Base-by-base conservation (phyloP, 78 protist species). In the Capsaspora owczarzaki region DNA sequence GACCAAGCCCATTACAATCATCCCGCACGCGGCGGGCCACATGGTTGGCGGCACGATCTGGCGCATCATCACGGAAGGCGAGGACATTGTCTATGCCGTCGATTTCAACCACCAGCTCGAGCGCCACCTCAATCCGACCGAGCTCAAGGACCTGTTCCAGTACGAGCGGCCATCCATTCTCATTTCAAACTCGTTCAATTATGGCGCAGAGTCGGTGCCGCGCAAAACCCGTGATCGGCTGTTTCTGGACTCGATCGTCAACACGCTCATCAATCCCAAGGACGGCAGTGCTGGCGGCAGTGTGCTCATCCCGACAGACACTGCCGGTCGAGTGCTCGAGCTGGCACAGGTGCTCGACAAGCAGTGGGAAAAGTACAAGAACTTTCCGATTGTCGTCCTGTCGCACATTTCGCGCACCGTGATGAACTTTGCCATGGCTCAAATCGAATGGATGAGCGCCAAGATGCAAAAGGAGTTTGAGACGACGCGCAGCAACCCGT, bases 31-130 rank as follows among this genome's bases (percentile, higher is more conserved):
- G 12, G 90, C 92, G 4, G 95, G 95, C 19, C 91, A 76, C 74
- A 86, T 63, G 79, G 56, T 95, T 14, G 97, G 97, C 31, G 97
- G 97, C 33, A 81, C 97, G 5, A 61, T 95, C 25, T 95, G 98
- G 98, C 75, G 56, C 61, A 90, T 95, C 27, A 46, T 79, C 44
- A 93, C 84, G 46, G 97, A 92, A 19, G 43, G 83, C 41, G 96
- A 95, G 78, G 85, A 86, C 22, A 81, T 96, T 27, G 82, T 96
- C 38, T 96, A 95, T 71, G 98, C 94, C 6, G 83, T 92, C 29
- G 92, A 92, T 61, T 93, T 61, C 85, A 89, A 90, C 72, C 95
- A 94, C 75, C 31, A 71, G 51, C 22, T 35, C 31, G 98, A 94
- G 41, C 86, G 96, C n/a, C 93, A 87, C 76, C 63, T 93, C 0